These are phyloP conservation scores for Chlamydomonas reinhardtii DNA, from an alignment of 163 green algal genomes.

Conservation along the genomic window DNA sequence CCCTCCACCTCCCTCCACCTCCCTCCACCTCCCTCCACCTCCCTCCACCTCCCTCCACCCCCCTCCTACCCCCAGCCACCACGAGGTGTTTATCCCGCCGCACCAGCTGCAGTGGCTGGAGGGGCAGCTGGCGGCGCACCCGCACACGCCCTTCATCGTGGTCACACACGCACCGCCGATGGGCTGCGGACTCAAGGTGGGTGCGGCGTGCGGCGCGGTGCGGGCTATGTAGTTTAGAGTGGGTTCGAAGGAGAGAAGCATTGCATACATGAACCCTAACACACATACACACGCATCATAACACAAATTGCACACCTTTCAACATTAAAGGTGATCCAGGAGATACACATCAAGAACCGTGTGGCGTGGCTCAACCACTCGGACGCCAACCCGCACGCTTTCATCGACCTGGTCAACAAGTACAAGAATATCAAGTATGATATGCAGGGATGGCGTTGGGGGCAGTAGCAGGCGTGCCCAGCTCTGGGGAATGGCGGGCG, in stretches of 20 bases:
- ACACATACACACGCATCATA: no score
- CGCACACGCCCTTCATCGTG: slow-evolving; percentile 74
- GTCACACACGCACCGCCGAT: slow-evolving; percentile 86
- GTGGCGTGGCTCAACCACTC: slow-evolving; percentile 69
- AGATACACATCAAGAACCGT: slow-evolving; percentile 90
- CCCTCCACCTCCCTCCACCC: no score
- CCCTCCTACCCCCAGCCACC: no score
- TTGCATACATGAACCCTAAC: no score
- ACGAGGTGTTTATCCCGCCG: slow-evolving; percentile 82
- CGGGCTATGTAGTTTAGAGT: no score
- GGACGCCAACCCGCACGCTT: slow-evolving; percentile 62
- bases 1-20: no score
- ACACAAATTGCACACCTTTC: no score
- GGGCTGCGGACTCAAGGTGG: slow-evolving; percentile 80
- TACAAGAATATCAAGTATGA: slow-evolving; percentile 71
- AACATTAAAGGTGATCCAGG: slow-evolving; percentile 79
- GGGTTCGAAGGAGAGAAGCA: no score
- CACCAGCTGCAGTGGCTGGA: slow-evolving; percentile 84
- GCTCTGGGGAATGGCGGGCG: no score
- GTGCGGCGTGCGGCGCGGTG: background rate
- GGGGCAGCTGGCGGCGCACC: slow-evolving; percentile 52
- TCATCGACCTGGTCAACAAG: slow-evolving; percentile 69
- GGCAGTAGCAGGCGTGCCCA: no score
- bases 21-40: no score
- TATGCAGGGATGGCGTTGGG: no score